Conservation (phyloP, 768 basidiomycete genomes). For the Pholiota conissans region DNA sequence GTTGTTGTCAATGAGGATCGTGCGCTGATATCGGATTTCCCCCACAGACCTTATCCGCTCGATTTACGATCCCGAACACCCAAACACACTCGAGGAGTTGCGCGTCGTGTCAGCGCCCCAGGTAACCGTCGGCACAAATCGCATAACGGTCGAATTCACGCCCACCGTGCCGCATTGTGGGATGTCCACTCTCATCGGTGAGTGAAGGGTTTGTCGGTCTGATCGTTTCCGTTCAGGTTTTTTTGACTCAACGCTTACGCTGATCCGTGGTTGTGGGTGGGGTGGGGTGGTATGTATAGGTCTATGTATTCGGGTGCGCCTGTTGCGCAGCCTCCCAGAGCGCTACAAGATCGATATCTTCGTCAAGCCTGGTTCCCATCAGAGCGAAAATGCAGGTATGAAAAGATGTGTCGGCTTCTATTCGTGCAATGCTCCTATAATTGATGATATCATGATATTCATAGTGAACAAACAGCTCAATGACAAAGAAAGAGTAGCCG, state of each 20-base stretch:
- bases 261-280: no score
- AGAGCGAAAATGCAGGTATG: slow-evolving; percentile 90
- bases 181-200: slow-evolving; percentile 95
- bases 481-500: slow-evolving; percentile 97
- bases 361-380: slow-evolving; percentile 93
- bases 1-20: no score
- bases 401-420: slow-evolving; percentile 19
- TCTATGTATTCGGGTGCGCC: slow-evolving; percentile 91
- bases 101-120: slow-evolving; percentile 93
- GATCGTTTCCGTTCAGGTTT: no score
- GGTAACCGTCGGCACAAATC: slow-evolving; percentile 58
- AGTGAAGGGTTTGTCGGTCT: slow-evolving; percentile 16
- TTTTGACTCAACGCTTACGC: no score
- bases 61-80: slow-evolving; percentile 95
- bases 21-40: background rate
- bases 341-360: slow-evolving; percentile 94
- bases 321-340: slow-evolving; percentile 85
- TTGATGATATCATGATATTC: background rate
- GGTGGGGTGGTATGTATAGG: no score
- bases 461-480: slow-evolving; percentile 99
- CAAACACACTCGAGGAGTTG: slow-evolving; percentile 90
- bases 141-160: slow-evolving; percentile 87
- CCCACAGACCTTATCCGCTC: slow-evolving; percentile 81
- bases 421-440: background rate
- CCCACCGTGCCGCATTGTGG: slow-evolving; percentile 98